phyloP scores from a whole-genome alignment of 257 asterid species.

The Rubia yunnanensis region DNA sequence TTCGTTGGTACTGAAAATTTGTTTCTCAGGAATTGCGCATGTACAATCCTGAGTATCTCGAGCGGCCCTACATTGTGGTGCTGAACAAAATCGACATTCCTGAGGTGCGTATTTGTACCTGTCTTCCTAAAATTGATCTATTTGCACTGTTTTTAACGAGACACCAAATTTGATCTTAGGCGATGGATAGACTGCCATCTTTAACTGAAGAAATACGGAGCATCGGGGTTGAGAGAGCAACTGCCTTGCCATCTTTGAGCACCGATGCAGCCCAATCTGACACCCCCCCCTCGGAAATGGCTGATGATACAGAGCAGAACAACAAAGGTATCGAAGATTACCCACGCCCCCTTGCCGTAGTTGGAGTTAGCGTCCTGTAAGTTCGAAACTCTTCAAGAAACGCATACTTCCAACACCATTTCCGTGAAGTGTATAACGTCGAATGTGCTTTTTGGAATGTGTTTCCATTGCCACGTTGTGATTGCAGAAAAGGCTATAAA shows the following conservation, averaged over 20 bases:
- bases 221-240: conserved; percentile 50
- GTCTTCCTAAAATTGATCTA: not conserved
- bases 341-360: conserved; percentile 71
- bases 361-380: conserved; percentile 93
- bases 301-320: conserved; percentile 27
- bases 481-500: conserved; percentile 50
- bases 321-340: conserved; percentile 76
- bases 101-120: conserved; percentile 39
- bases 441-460: not conserved
- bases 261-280: conserved; percentile 23
- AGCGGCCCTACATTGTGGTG: conserved; percentile 80
- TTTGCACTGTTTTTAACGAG: not conserved
- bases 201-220: conserved; percentile 51
- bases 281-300: conserved; percentile 12
- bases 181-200: conserved; percentile 53
- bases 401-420: not conserved
- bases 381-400: conserved; percentile 17
- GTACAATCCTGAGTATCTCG: conserved; percentile 97
- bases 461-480: not conserved
- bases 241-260: conserved; percentile 10
- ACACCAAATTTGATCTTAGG: conserved; percentile 31
- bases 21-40: conserved; percentile 82
- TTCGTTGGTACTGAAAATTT: not conserved
- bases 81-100: conserved; percentile 83
- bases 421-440: not conserved